These are phyloP conservation scores for Pholiota microspora DNA, from an alignment of 768 basidiomycete species.

Conservation along the genomic window DNA sequence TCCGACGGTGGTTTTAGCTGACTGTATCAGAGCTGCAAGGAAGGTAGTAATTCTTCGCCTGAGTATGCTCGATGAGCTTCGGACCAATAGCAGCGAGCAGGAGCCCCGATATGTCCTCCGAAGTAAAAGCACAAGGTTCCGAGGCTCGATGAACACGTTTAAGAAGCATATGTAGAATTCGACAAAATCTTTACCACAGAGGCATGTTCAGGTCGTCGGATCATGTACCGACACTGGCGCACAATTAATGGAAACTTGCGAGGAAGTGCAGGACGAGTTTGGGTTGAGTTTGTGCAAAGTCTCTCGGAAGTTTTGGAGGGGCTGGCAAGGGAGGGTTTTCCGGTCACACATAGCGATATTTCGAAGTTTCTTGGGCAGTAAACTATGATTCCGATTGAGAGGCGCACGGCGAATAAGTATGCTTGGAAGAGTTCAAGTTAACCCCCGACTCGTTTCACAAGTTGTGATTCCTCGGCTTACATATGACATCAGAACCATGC, in stretches of 20 bases:
- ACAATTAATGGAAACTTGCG: too few species aligned
- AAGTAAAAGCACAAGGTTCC: not conserved
- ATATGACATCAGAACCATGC: not conserved
- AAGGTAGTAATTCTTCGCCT: not conserved
- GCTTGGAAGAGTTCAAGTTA: too few species aligned
- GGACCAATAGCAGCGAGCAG: not conserved
- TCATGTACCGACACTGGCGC: not conserved
- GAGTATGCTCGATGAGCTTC: not conserved
- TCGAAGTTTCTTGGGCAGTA: too few species aligned
- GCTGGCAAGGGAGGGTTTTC: too few species aligned
- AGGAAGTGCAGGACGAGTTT: too few species aligned
- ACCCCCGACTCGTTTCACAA: too few species aligned
- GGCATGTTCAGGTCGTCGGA: not conserved
- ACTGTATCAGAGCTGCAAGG: not conserved
- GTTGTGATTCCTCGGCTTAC: not conserved
- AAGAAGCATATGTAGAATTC: not conserved
- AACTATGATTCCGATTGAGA: too few species aligned
- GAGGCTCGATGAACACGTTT: not conserved
- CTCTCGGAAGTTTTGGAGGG: too few species aligned
- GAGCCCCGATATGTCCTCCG: not conserved
- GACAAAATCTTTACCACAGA: not conserved
- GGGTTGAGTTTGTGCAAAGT: too few species aligned
- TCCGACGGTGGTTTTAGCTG: constrained; percentile 1
- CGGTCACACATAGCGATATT: too few species aligned
- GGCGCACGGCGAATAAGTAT: too few species aligned